Evolutionary conservation across 2,329 filamentous ascomycete genomes (phyloP), one percentile per base, ranked within the genome.

Genomic region (Neonectria coccinea): DNA sequence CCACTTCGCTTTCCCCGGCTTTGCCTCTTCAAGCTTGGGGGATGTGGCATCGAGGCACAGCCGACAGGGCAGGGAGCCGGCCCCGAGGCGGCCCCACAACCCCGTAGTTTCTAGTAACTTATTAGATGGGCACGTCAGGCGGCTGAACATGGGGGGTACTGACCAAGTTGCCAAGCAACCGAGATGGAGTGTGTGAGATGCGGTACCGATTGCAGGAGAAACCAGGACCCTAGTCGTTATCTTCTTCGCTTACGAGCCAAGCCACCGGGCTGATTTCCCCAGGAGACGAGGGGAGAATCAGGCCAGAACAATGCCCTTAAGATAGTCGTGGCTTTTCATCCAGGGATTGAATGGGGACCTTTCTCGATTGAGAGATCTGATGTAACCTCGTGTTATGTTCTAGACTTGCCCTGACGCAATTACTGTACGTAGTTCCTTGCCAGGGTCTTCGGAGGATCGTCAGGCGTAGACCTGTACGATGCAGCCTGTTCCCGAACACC

Each of bases 311-410:
- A 45, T 31, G 11, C 27, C 25, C 25, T 51, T 33, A 25, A 7
- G 22, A 16, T n/a, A 12, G n/a, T 29, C n/a, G 29, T 50, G 20
- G 33, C 41, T 20, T 42, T 50, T 31, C 31, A 42, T 25, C 7
- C 22, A 51, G 44, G 45, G 25, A 14, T 29, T 20, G 11, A 22
- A 16, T 12, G 5, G 11, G 31, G 16, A 29, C 52, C 44, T 36
- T 61, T 36, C 45, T 56, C 2, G 22, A 61, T 61, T 51, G 25
- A 56, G 48, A 48, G 47, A 56, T 55, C 52, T 53, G 59, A 39
- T 51, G 59, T 12, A 56, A 51, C 59, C 48, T 41, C 20, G 48
- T 12, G 42, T 45, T 14, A 6, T 25, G 25, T 53, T 53, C 56
- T 59, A 47, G 48, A 44, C 47, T 60, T 47, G 25, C 31, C 45